Percentiles rank a stretch among this genome's conserved stretches.
Evolutionary conservation across 2,329 filamentous ascomycete species (phyloP).

Genomic region (Bipolaris zeicola): DNA sequence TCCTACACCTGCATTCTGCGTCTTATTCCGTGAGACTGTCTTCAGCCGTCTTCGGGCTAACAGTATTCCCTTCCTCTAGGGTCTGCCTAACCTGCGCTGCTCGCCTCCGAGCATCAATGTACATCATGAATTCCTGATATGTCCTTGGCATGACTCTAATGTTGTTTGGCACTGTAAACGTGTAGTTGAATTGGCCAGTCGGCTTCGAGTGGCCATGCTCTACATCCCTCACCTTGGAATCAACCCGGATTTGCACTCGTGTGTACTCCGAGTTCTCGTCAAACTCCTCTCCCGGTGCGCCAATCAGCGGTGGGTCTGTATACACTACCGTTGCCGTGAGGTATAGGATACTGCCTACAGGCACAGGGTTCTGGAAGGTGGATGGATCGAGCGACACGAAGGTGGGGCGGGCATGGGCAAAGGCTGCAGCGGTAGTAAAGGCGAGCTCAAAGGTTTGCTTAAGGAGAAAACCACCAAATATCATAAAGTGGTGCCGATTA

Average conservation of each 20-base stretch:
- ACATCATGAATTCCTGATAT: constrained; percentile 69
- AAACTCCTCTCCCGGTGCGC: constrained; percentile 44
- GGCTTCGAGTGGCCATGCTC: constrained; percentile 71
- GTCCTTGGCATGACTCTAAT: constrained; percentile 69
- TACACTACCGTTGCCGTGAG: constrained; percentile 74
- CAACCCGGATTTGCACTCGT: constrained; percentile 71
- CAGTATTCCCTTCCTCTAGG: constrained; percentile 34
- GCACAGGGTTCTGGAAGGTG: constrained; percentile 76
- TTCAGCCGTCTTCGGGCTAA: constrained; percentile 40
- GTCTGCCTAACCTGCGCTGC: constrained; percentile 56
- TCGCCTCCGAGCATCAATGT: constrained; percentile 64
- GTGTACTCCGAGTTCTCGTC: constrained; percentile 55
- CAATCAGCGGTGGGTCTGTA: constrained; percentile 65
- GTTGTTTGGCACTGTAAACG: constrained; percentile 68
- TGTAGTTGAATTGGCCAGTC: constrained; percentile 78
- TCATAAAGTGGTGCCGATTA: constrained; percentile 76
- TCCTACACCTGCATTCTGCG: background rate
- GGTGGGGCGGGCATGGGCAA: constrained; percentile 70
- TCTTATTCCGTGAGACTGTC: constrained; percentile 46
- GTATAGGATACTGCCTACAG: constrained; percentile 75
- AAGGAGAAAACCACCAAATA: constrained; percentile 76
- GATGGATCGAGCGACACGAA: constrained; percentile 76
- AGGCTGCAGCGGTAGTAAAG: constrained; percentile 74
- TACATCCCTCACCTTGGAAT: constrained; percentile 73
- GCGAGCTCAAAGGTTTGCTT: constrained; percentile 78